Evolutionary conservation across 2,329 filamentous ascomycete species (phyloP).

Genomic region (Colletotrichum lupini): DNA sequence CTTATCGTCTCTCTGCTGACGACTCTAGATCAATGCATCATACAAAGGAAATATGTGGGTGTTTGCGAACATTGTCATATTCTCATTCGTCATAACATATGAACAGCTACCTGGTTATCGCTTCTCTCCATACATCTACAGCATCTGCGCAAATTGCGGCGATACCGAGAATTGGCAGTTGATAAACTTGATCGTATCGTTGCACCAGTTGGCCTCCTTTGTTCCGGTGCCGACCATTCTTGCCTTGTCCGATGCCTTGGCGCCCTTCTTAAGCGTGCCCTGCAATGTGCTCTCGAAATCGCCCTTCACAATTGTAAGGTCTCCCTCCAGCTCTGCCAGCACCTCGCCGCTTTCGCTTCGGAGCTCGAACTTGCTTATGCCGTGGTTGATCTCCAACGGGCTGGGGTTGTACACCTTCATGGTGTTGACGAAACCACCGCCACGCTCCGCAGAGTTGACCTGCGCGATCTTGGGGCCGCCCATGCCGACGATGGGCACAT

Average conservation of each 20-base stretch:
- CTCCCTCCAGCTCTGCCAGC: constrained; percentile 43
- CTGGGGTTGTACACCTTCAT: constrained; percentile 45
- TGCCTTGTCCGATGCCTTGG: constrained; percentile 35
- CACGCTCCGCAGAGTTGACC: constrained; percentile 39
- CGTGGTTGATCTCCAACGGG: constrained; percentile 46
- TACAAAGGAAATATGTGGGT: neutral
- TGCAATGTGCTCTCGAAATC: constrained; percentile 43
- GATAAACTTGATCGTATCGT: constrained; percentile 42
- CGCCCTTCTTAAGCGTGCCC: constrained; percentile 36
- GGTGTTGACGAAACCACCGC: constrained; percentile 33
- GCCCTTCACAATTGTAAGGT: constrained; percentile 42
- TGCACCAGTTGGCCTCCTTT: constrained; percentile 42
- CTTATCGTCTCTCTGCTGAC: neutral
- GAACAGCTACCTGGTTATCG: neutral
- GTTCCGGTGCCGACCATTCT: constrained; percentile 41
- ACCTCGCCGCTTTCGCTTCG: constrained; percentile 40
- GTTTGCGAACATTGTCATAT: neutral
- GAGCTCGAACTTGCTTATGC: constrained; percentile 45
- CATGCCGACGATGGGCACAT: constrained; percentile 44
- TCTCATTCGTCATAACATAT: constrained; percentile 23
- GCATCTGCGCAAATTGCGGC: constrained; percentile 28
- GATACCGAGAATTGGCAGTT: constrained; percentile 36
- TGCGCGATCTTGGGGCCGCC: constrained; percentile 38
- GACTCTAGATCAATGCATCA: constrained; percentile 8
- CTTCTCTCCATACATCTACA: neutral